Conservation (phyloP, 73 alveolate genomes). For the Uronychia setigera region DNA sequence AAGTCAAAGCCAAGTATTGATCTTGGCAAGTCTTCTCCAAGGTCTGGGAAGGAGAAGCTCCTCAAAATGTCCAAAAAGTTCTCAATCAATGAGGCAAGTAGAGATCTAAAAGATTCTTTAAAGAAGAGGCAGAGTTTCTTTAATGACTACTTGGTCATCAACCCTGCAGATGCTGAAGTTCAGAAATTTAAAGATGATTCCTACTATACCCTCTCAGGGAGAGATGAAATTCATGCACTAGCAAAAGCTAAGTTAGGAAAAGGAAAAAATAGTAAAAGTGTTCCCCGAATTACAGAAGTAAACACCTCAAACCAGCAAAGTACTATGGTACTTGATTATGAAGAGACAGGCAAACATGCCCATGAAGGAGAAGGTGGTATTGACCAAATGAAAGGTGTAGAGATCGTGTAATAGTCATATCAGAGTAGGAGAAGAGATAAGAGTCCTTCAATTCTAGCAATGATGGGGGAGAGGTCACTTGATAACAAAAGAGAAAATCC, state of each 20-base stretch:
- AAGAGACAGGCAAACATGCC: too few species aligned
- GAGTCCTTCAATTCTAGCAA: background rate
- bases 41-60: too few species aligned
- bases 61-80: too few species aligned
- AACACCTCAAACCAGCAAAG: background rate
- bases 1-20: background rate
- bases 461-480: conserved; percentile 1
- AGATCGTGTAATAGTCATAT: background rate
- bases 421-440: background rate
- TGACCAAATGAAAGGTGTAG: background rate
- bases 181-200: background rate
- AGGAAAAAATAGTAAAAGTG: background rate
- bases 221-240: background rate
- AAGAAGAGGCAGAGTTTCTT: background rate
- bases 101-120: background rate
- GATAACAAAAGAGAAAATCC: background rate
- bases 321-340: background rate
- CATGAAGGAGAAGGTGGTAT: too few species aligned
- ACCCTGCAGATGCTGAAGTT: background rate
- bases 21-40: background rate
- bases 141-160: background rate
- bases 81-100: too few species aligned
- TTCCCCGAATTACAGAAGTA: background rate
- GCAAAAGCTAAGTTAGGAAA: background rate
- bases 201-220: background rate